phyloP scores from a whole-genome alignment of 2,329 filamentous ascomycete genomes.

The Alternaria gaisen region DNA sequence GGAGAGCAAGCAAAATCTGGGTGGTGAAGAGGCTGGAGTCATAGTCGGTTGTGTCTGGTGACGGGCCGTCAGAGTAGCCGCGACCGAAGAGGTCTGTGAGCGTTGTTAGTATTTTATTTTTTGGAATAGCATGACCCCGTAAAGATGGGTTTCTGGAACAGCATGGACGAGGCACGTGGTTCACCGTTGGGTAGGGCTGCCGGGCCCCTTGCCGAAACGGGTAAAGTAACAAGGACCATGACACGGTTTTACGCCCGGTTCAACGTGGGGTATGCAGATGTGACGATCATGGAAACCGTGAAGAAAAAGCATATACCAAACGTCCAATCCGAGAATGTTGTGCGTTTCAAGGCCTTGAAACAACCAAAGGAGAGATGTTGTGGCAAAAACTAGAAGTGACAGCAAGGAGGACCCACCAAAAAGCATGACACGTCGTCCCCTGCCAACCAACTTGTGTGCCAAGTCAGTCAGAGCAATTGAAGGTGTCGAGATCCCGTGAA shows the following conservation, averaged over 20 bases:
- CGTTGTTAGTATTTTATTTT: conserved; percentile 11
- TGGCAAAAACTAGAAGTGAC: conserved; percentile 11
- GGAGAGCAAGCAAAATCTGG: conserved; percentile 75
- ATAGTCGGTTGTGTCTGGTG: conserved; percentile 67
- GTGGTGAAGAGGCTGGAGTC: conserved; percentile 76
- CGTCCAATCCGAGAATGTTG: neutral
- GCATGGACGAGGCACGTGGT: conserved; percentile 15
- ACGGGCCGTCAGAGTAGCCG: conserved; percentile 78
- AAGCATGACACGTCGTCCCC: conserved; percentile 79
- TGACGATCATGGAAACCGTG: neutral
- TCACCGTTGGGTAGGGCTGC: conserved; percentile 18
- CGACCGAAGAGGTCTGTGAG: conserved; percentile 73
- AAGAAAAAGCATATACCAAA: neutral
- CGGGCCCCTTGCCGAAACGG: conserved; percentile 14
- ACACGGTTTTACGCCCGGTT: conserved; percentile 6
- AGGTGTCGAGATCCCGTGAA: conserved; percentile 86
- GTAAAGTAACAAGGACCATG: conserved; percentile 8
- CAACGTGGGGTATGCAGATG: conserved; percentile 11
- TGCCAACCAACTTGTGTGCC: conserved; percentile 69
- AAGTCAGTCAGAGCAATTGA: conserved; percentile 73
- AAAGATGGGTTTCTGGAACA: neutral
- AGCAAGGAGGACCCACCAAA: conserved; percentile 63
- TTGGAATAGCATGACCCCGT: neutral
- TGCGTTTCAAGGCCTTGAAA: conserved; percentile 4
- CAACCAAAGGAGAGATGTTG: neutral